These are phyloP conservation scores for Trichopus zeylanicus DNA, from an alignment of 116 monocot species.

Conservation along the genomic window DNA sequence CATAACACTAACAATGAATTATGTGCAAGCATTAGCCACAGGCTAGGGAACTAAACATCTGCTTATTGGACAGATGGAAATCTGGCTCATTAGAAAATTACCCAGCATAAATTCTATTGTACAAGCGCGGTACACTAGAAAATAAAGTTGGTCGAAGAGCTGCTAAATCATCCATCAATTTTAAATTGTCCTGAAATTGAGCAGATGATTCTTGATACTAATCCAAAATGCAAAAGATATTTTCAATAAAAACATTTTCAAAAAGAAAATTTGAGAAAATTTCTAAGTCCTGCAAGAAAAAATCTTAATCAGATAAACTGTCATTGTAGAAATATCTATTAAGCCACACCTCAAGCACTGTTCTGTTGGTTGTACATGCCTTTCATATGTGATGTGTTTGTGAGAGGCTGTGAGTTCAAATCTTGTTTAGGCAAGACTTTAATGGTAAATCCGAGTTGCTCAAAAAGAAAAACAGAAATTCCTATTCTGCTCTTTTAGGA, in stretches of 20 bases:
- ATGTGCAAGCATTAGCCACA: background rate
- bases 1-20: constrained; percentile 44
- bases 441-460: too few species aligned
- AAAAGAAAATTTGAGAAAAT: too few species aligned
- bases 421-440: too few species aligned
- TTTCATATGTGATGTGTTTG: too few species aligned
- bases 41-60: background rate
- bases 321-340: too few species aligned
- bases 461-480: too few species aligned
- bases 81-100: constrained; percentile 10
- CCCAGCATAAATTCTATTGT: constrained; percentile 97
- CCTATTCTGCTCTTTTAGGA: too few species aligned
- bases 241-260: background rate
- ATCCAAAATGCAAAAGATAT: background rate
- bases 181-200: constrained; percentile 80
- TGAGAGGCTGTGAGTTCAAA: too few species aligned
- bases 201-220: constrained; percentile 2
- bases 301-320: too few species aligned
- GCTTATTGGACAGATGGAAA: background rate
- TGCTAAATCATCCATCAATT: constrained; percentile 94
- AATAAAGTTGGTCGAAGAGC: constrained; percentile 80
- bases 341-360: too few species aligned
- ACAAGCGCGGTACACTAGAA: constrained; percentile 86
- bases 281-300: too few species aligned
- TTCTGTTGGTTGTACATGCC: too few species aligned